Evolutionary conservation across 2,329 filamentous ascomycete genomes (phyloP).

Genomic region (Colletotrichum falcatum): DNA sequence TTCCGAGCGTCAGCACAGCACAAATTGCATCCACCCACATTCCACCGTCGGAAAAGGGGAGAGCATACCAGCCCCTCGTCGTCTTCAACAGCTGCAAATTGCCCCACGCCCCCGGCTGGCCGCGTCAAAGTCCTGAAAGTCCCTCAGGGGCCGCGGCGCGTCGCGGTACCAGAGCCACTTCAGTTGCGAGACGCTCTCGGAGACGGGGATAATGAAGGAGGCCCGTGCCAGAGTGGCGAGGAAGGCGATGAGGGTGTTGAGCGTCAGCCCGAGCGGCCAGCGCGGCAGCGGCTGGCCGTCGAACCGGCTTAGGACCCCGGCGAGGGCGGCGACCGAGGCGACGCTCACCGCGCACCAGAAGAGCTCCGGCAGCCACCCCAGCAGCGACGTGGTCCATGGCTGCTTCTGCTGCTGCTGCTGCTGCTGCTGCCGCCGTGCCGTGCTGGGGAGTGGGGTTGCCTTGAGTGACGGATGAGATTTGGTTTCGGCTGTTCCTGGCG

Average conservation of each 20-base stretch:
- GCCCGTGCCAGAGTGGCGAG: constrained; percentile 45
- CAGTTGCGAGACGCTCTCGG: constrained; percentile 45
- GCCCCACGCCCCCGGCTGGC: constrained; percentile 43
- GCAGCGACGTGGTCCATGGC: not conserved
- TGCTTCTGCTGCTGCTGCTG: too few species aligned
- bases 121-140: constrained; percentile 45
- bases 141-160: constrained; percentile 35
- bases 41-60: too few species aligned
- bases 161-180: constrained; percentile 46
- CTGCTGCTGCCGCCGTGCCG: not conserved
- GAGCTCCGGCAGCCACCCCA: constrained; percentile 13
- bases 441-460: not conserved
- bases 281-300: constrained; percentile 1
- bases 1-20: not conserved
- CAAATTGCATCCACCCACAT: too few species aligned
- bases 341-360: constrained; percentile 6
- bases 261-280: constrained; percentile 45
- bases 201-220: constrained; percentile 44
- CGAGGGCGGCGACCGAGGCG: constrained; percentile 16
- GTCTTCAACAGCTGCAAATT: constrained; percentile 27
- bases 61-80: constrained; percentile 14
- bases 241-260: constrained; percentile 47
- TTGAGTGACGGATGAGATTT: not conserved
- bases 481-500: not conserved
- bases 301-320: not conserved